Evolutionary conservation across 495 filamentous ascomycete species (phyloP), one percentile per base, ranked within the genome.

Genomic region (Penicillium samsonianum): DNA sequence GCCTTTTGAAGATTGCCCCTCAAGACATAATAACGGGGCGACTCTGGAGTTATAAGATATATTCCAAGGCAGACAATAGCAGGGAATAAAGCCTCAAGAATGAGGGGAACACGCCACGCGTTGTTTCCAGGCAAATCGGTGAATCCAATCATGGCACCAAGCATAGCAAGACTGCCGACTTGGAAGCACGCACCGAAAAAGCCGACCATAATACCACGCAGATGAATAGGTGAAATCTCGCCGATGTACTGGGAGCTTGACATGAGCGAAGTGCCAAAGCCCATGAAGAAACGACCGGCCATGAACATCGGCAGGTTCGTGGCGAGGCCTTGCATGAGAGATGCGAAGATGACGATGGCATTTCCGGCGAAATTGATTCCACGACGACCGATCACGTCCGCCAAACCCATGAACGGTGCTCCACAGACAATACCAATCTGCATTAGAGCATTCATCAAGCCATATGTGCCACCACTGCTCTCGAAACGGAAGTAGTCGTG

Each of bases 141-240:
- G 7, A 76, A 58, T 0, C 69, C 74, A 22, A 76, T 64, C 72
- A 75, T 72, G 35, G 72, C 70, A 22, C 61, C 72, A 11, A 66
- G 60, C 62, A 74, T 77, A 28, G 45, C 48, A 26, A 78, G 50
- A 67, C 68, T 68, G 4, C 75, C 74, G 8, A 77, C 57, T 48
- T 77, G 73, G 60, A 73, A 77, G 51, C 72, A 78, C 14, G 75
- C 74, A 16, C 74, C 75, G 25, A 74, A 76, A n/a, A 77, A 65
- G 35, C 74, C 75, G 12, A 76, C 74, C 63, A 77, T 65, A n/a
- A 68, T 60, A 59, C 75, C 75, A 44, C 74, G 70, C 8, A 77
- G 70, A 55, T 77, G 74, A 12, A 74, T 53, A n/a, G 75, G 73
- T 6, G 74, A 63, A 43, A 78, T 68, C 40, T 78, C 75, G 49